Evolutionary conservation across 2,329 filamentous ascomycete species (phyloP), one percentile per base, ranked within the genome.

Genomic region (Elsinoe necatrix): DNA sequence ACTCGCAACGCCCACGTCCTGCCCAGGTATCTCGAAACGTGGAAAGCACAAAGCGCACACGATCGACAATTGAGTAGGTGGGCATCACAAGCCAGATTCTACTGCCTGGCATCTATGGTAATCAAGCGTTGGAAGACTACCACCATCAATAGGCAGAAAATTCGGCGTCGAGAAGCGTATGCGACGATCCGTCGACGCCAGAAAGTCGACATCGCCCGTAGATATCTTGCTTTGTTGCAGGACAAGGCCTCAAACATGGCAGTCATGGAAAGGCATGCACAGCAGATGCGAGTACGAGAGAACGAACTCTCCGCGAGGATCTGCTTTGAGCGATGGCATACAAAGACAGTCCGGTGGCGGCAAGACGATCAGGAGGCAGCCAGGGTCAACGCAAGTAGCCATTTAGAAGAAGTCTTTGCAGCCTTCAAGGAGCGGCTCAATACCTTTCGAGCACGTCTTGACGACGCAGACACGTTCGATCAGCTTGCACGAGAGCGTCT

Each of bases 31-130:
- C 66, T 76, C 11, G 61, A 67, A 1, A 65, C 61, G 14, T 67
- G 74, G 59, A 66, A 68, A 25, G 63, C 68, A 16, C 68, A 68
- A 35, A 65, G 67, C 5, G 67, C 72, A 14, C 73, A 80, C 60
- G 66, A 76, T 9, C 63, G 67, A 23, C 72, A 76, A 61, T 66
- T 83, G 43, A 72, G 78, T 42, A 70, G 69, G 21, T 80, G 77
- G 78, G 77, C 80, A 23, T 67, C 68, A n/a, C 75, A 80, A 65
- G 80, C 80, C 21, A 69, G 73, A 9, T 83, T 78, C 61, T 84
- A 81, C 64, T 77, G 80, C 35, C 63, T 78, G n/a, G 69, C 74
- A 41, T 80, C 71, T 6, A 71, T 69, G 41, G 68, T 72, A 1
- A 61, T 83, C 54, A 79, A 76, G 60, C 65, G 66, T 12, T 83